A percentile compares a stretch with the other conserved stretches of the same genome.
Evolutionary conservation across 2,329 filamentous ascomycete genomes (phyloP).

Genomic region (Aspergillus fumigatiaffinis): DNA sequence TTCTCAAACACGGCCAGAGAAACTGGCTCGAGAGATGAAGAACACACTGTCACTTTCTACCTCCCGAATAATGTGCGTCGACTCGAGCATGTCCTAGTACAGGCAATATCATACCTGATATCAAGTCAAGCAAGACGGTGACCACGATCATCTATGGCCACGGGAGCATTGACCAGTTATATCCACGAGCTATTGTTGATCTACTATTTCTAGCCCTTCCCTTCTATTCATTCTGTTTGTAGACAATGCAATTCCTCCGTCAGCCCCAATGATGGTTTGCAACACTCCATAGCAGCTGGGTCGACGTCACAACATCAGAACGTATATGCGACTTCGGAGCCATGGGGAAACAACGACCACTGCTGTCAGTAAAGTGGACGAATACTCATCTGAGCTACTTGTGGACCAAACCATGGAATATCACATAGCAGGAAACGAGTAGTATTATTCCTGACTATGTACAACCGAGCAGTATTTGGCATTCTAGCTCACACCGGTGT

Average conservation of each 20-base stretch:
- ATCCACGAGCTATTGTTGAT: neutral
- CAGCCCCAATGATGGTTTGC: neutral
- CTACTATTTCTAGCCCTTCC: neutral
- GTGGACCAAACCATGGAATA: neutral
- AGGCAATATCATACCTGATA: neutral
- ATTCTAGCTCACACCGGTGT: neutral
- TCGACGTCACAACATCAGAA: neutral
- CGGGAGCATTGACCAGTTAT: neutral
- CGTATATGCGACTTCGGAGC: neutral
- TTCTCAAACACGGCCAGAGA: slow-evolving; percentile 9
- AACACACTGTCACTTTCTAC: neutral
- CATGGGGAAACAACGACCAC: neutral
- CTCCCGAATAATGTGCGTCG: neutral
- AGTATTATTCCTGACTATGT: neutral
- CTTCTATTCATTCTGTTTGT: neutral
- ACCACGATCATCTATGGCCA: neutral
- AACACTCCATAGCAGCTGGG: neutral
- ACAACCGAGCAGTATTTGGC: neutral
- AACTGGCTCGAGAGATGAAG: slow-evolving; percentile 1
- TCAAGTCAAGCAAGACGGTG: neutral
- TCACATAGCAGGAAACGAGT: neutral
- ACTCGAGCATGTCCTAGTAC: neutral
- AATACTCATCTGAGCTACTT: neutral
- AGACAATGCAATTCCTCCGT: neutral
- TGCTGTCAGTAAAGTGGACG: neutral